Base-by-base conservation (phyloP, 2,329 filamentous ascomycete species). In the Emergomyces africanus region DNA sequence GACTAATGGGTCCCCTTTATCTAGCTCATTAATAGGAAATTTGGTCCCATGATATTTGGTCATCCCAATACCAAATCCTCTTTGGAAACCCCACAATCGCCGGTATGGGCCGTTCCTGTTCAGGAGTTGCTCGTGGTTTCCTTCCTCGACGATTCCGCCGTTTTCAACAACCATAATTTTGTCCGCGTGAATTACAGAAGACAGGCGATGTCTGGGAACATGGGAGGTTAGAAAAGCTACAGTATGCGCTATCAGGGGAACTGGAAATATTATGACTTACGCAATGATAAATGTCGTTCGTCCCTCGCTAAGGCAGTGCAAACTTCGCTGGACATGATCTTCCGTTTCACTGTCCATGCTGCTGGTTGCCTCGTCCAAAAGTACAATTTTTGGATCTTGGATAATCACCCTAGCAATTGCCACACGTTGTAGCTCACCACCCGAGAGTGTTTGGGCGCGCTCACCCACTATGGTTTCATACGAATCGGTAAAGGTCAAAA, bases 181-280 rank as follows among this genome's bases (percentile, higher is more conserved):
- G 64, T 88, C 83, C 2, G 85, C 84, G 63, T 85, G 85, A 75
- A 84, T 82, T 57, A 88, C 82, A 1, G 85, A 88, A 1, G 85
- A 86, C 39, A 88, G 75, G 8, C 84, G 82, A 68, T 87, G 84
- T 0, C 82, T 84, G 58, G 12, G 18, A 54, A 41, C 3, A 48
- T 20, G 20, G 42, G 33, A 10, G 46, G 46, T 66, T 56, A 68
- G 61, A n/a, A 57, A 20, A 58, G 28, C 55, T 18, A 18, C 37
- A 35, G 46, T 28, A 18, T 10, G 66, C 66, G 58, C 64, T 70
- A 67, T 66, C 65, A 60, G 59, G 28, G 61, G 41, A 41, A 74
- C 68, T 0, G 71, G 73, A 2, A 69, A 37, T 8, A 54, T 20
- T 72, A 1, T 75, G 64, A 76, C 65, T 63, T 79, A 79, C 28